These are phyloP conservation scores for Lactifluus volemus DNA, from an alignment of 768 basidiomycete species.

Conservation along the genomic window DNA sequence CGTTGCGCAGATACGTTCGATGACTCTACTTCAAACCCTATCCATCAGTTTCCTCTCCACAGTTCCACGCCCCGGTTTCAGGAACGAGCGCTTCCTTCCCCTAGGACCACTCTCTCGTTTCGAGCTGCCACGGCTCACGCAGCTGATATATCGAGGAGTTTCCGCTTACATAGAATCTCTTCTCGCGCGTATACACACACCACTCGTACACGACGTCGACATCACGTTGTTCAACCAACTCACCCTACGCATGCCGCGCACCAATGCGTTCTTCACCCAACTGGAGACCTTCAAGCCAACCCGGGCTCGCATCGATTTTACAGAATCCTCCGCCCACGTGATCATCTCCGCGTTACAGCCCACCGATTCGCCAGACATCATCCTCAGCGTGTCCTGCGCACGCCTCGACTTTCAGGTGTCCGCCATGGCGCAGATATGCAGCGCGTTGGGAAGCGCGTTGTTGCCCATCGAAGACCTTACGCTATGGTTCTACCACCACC, in stretches of 20 bases:
- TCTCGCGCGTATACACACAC: not conserved
- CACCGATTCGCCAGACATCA: not conserved
- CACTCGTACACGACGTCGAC: slow-evolving; percentile 3
- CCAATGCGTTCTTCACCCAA: not conserved
- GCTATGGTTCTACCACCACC: slow-evolving; percentile 1
- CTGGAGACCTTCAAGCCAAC: not conserved
- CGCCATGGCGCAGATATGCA: slow-evolving; percentile 1
- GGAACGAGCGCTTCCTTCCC: not conserved
- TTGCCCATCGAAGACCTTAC: not conserved
- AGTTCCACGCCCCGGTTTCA: slow-evolving; percentile 4
- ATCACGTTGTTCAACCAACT: slow-evolving; percentile 11
- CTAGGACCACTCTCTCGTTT: not conserved
- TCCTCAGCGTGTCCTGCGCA: not conserved
- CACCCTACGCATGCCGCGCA: not conserved
- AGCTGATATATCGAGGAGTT: slow-evolving; percentile 6
- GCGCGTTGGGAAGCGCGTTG: not conserved
- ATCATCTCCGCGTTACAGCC: not conserved
- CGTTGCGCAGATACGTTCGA: not conserved
- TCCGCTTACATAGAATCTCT: slow-evolving; percentile 7
- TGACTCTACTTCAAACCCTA: not conserved
- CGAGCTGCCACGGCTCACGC: slow-evolving; percentile 4
- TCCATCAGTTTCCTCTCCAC: slow-evolving; percentile 10
- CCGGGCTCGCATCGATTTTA: not conserved
- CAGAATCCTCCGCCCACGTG: not conserved
- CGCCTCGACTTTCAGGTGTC: slow-evolving; percentile 10